Percentiles rank a stretch among this genome's conserved stretches.
Evolutionary conservation across 495 filamentous ascomycete genomes (phyloP).

Genomic region (Pseudevernia furfuracea): DNA sequence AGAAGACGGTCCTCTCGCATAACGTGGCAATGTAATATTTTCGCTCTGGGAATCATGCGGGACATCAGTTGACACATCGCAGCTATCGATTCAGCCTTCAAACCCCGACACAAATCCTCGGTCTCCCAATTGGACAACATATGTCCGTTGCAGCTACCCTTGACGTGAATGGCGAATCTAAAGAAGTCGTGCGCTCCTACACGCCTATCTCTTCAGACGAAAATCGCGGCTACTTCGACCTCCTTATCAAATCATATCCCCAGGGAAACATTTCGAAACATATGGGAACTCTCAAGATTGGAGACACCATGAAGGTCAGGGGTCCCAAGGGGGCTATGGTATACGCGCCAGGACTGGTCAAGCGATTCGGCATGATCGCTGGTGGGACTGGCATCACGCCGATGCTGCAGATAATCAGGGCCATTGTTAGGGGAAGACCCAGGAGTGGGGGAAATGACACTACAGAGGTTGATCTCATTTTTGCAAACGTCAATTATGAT

Average conservation of each 20-base stretch:
- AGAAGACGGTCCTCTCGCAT: slow-evolving; percentile 89
- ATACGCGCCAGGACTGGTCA: slow-evolving; percentile 89
- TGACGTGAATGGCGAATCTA: slow-evolving; percentile 58
- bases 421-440: slow-evolving; percentile 74
- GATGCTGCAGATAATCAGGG: slow-evolving; percentile 91
- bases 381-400: slow-evolving; percentile 97
- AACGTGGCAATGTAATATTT: slow-evolving; percentile 71
- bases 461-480: slow-evolving; percentile 88
- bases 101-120: slow-evolving; percentile 68
- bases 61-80: slow-evolving; percentile 34
- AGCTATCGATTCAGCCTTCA: slow-evolving; percentile 87
- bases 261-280: slow-evolving; percentile 93
- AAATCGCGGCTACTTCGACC: slow-evolving; percentile 88
- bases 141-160: slow-evolving; percentile 79
- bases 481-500: slow-evolving; percentile 88
- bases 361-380: slow-evolving; percentile 94
- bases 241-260: slow-evolving; percentile 95
- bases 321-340: slow-evolving; percentile 97
- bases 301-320: slow-evolving; percentile 78
- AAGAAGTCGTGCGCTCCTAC: slow-evolving; percentile 92
- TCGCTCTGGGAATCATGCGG: not conserved
- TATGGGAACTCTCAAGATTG: slow-evolving; percentile 71
- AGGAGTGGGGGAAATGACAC: slow-evolving; percentile 61
- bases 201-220: slow-evolving; percentile 92
- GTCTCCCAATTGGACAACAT: slow-evolving; percentile 96